Percentiles rank a stretch among this genome's conserved stretches.
Evolutionary conservation across 352 stramenopile species (phyloP).

Genomic region (Phytophthora pluvialis): DNA sequence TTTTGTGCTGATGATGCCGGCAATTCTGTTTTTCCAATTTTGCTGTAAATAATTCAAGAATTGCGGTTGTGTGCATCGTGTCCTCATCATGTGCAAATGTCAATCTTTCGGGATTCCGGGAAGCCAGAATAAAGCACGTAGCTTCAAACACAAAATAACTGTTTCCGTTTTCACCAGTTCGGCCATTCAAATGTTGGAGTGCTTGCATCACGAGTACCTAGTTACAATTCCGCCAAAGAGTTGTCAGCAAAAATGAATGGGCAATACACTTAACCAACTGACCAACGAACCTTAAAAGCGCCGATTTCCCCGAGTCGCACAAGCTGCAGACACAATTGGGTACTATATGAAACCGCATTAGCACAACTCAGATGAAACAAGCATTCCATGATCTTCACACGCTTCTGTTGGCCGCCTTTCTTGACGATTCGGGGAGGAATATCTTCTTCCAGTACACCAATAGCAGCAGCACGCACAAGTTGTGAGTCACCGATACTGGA

Average conservation of each 20-base stretch:
- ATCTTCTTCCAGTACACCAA: constrained; percentile 42
- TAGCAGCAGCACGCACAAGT: constrained; percentile 9
- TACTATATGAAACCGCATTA: constrained; percentile 31
- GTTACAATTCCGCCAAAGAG: background rate
- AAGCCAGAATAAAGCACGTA: constrained; percentile 53
- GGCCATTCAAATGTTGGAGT: constrained; percentile 26
- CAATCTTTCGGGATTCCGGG: constrained; percentile 15
- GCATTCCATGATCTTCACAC: constrained; percentile 40
- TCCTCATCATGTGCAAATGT: constrained; percentile 15
- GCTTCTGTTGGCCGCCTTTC: constrained; percentile 29
- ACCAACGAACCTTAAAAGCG: constrained; percentile 49
- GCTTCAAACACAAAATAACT: constrained; percentile 51
- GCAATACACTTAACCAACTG: background rate
- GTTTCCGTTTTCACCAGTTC: constrained; percentile 13
- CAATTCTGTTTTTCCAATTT: constrained; percentile 32
- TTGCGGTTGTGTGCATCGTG: constrained; percentile 5
- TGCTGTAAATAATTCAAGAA: constrained; percentile 30
- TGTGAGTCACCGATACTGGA: constrained; percentile 9
- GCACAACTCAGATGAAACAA: constrained; percentile 40
- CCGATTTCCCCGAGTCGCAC: constrained; percentile 40
- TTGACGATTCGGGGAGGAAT: constrained; percentile 26
- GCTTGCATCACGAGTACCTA: constrained; percentile 35
- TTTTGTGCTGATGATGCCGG: constrained; percentile 20
- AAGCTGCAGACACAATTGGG: constrained; percentile 46
- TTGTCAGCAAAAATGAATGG: constrained; percentile 4